These are phyloP conservation scores for Tetracentron sinense DNA, from an alignment of 164 flowering plant genomes.

Conservation along the genomic window DNA sequence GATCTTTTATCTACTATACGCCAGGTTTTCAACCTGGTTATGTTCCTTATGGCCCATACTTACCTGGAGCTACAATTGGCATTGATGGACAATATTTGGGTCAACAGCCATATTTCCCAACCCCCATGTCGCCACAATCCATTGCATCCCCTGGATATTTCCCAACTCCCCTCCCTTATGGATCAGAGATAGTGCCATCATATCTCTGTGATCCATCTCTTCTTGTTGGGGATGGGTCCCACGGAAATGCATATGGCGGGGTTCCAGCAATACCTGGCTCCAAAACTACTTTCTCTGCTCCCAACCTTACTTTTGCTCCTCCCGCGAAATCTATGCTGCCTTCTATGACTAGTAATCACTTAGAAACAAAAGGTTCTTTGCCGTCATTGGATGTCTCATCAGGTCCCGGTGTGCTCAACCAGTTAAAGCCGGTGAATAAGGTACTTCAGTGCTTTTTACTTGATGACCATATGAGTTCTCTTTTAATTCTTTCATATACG, in stretches of 20 bases:
- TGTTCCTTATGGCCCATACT: constrained; percentile 30
- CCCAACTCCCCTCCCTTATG: constrained; percentile 32
- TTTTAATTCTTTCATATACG: neutral
- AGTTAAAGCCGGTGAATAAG: constrained; percentile 36
- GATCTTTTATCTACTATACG: constrained; percentile 37
- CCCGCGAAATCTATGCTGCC: constrained; percentile 19
- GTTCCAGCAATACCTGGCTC: constrained; percentile 22
- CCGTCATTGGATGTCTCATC: constrained; percentile 27
- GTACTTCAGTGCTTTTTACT: constrained; percentile 16
- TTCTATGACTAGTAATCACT: constrained; percentile 20
- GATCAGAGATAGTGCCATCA: constrained; percentile 36
- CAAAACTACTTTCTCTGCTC: constrained; percentile 26
- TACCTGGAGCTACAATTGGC: constrained; percentile 36
- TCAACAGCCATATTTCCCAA: constrained; percentile 34
- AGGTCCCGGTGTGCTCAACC: constrained; percentile 24
- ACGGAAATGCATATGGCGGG: constrained; percentile 28
- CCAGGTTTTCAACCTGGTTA: constrained; percentile 47
- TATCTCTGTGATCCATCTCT: constrained; percentile 41
- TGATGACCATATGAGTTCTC: constrained; percentile 1
- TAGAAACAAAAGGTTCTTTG: constrained; percentile 23
- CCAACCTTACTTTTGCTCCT: constrained; percentile 21
- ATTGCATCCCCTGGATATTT: constrained; percentile 35
- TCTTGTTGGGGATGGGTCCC: constrained; percentile 30
- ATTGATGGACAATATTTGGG: constrained; percentile 43
- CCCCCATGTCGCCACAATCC: constrained; percentile 29